phyloP scores from a whole-genome alignment of 2,329 filamentous ascomycete genomes.

The Torrubiella hemipterigena region DNA sequence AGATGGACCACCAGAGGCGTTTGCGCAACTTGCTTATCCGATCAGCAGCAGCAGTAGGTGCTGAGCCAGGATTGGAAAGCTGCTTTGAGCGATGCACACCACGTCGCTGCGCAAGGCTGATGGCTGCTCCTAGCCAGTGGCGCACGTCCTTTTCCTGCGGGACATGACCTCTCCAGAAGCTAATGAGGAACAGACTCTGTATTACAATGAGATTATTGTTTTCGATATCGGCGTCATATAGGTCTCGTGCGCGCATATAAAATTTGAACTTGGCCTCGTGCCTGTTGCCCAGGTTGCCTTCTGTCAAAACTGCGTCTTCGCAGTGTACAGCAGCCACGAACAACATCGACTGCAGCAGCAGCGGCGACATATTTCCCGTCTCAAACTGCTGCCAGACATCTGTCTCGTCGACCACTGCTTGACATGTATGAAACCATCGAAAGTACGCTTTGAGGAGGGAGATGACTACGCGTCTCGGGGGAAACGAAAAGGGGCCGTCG shows the following conservation, averaged over 20 bases:
- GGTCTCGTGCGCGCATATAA: constrained; percentile 32
- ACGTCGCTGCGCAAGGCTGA: constrained; percentile 29
- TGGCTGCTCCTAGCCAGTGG: constrained; percentile 31
- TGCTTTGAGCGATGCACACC: constrained; percentile 19
- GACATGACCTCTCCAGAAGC: constrained; percentile 35
- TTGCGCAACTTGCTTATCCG: constrained; percentile 19
- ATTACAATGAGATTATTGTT: constrained; percentile 29
- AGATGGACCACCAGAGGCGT: constrained; percentile 36
- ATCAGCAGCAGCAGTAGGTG: constrained; percentile 3
- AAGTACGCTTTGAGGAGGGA: constrained; percentile 34
- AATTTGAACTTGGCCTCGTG: constrained; percentile 31
- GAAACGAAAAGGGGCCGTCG: constrained; percentile 24
- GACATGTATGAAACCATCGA: constrained; percentile 38
- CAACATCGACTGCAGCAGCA: constrained; percentile 34
- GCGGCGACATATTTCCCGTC: constrained; percentile 25
- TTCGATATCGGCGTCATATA: constrained; percentile 36
- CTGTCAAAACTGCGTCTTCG: constrained; percentile 23
- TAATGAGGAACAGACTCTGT: constrained; percentile 34
- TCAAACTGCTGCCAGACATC: constrained; percentile 22
- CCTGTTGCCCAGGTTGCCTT: constrained; percentile 26
- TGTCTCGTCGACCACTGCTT: constrained; percentile 33
- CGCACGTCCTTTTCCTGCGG: constrained; percentile 26
- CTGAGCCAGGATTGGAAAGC: not conserved
- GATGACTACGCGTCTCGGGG: constrained; percentile 20
- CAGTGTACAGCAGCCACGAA: constrained; percentile 37